Conservation (phyloP, 140 eudicot species). For the Bidens hawaiensis region DNA sequence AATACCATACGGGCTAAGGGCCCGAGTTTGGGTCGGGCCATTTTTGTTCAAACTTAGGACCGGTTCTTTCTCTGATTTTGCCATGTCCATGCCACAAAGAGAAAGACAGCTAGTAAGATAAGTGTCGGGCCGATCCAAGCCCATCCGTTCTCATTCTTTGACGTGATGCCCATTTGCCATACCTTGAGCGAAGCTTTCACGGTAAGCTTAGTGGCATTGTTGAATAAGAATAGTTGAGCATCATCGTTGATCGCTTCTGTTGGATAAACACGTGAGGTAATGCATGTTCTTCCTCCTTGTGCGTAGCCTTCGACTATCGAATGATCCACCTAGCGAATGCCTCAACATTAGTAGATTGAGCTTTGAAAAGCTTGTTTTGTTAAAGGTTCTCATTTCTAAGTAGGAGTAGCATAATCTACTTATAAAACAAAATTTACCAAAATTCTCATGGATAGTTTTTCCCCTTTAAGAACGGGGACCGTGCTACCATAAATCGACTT, state of each 20-base stretch:
- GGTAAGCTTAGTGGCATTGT: constrained; percentile 62
- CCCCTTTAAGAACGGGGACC: constrained; percentile 69
- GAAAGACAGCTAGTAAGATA: constrained; percentile 28
- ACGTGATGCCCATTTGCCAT: constrained; percentile 60
- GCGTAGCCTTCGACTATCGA: constrained; percentile 90
- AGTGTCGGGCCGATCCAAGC: constrained; percentile 35
- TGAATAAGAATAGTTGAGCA: constrained; percentile 57
- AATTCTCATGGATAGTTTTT: constrained; percentile 68
- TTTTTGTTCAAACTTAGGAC: not conserved
- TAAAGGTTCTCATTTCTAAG: not conserved
- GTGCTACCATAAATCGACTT: constrained; percentile 69
- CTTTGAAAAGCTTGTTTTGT: not conserved
- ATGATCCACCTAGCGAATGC: constrained; percentile 60
- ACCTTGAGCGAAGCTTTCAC: constrained; percentile 54
- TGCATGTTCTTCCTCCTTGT: constrained; percentile 72
- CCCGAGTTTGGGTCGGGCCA: constrained; percentile 5
- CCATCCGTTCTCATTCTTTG: constrained; percentile 24
- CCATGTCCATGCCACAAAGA: constrained; percentile 37
- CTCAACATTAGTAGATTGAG: not conserved
- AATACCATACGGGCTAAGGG: constrained; percentile 1
- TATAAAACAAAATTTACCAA: constrained; percentile 26
- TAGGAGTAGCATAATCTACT: not conserved
- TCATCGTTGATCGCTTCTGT: constrained; percentile 51
- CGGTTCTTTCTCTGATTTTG: constrained; percentile 29
- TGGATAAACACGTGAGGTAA: constrained; percentile 84